Evolutionary conservation across 2,329 filamentous ascomycete genomes (phyloP).

Genomic region (Fusarium sambucinum): DNA sequence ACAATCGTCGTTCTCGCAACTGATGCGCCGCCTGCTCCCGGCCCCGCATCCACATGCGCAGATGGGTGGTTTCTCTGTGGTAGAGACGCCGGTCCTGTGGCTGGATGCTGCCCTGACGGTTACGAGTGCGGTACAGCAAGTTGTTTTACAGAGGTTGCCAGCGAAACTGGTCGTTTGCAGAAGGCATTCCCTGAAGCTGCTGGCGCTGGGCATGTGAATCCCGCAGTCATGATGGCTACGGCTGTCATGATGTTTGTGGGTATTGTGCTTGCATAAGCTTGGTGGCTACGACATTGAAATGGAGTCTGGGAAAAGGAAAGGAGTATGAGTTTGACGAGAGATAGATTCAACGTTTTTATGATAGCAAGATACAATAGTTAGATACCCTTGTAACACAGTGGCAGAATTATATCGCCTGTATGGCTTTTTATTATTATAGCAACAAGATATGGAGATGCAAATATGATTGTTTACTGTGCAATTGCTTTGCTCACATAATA

Average conservation of each 20-base stretch:
- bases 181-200: conserved; percentile 61
- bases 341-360: conserved; percentile 23
- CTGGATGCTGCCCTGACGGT: conserved; percentile 86
- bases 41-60: conserved; percentile 70
- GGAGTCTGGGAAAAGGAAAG: conserved; percentile 12
- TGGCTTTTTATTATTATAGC: neutral
- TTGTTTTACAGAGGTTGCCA: conserved; percentile 70
- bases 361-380: conserved; percentile 18
- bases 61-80: conserved; percentile 82
- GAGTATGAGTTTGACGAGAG: conserved; percentile 2
- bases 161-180: conserved; percentile 67
- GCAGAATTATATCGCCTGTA: neutral
- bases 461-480: neutral
- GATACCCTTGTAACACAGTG: conserved; percentile 24
- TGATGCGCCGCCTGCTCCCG: conserved; percentile 59
- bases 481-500: neutral
- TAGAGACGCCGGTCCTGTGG: conserved; percentile 67
- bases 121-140: conserved; percentile 79
- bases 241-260: conserved; percentile 9
- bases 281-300: conserved; percentile 5
- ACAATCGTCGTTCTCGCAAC: conserved; percentile 76
- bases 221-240: conserved; percentile 24
- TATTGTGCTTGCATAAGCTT: conserved; percentile 22
- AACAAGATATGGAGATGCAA: neutral
- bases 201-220: conserved; percentile 3